Base-by-base conservation (phyloP, 2,329 filamentous ascomycete genomes). In the Penicillium sp. region DNA sequence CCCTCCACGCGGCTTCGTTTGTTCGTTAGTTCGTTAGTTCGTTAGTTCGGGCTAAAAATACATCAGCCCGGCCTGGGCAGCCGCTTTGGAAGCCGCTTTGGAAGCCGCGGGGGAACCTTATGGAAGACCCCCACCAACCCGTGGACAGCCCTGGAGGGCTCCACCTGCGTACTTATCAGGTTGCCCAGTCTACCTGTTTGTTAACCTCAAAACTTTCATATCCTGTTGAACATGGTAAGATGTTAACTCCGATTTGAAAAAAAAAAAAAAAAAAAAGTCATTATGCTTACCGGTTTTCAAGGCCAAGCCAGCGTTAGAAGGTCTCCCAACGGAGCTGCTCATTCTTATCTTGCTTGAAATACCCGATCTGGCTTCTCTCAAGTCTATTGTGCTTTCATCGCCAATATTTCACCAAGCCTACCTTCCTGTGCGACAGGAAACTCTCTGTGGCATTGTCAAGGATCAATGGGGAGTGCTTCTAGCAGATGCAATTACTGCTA, bases 361-460 rank as follows among this genome's bases (percentile, higher is more conserved):
- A 7, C 45, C 48, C 7, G 56, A 67, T 20, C 20, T 60, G 0
- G 20, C 45, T 24, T 48, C 57, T 8, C 54, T 68, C 4, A 52
- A 47, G n/a, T 60, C 56, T 10, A 31, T 66, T 5, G 55, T 59
- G 5, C 51, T 53, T 24, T 56, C 61, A n/a, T 67, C 65, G 24
- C 53, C 55, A 0, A 7, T n/a, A 18, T 61, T 54, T 24, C 47
- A 66, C 18, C 48, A 56, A 9, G 53, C 53, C 31, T 68, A 66
- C 46, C 20, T 32, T 6, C 29, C 39, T 1, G 53, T 56, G 14
- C 45, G 60, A 10, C 37, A 47, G 0, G 44, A 62, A 11, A 2
- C 57, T 3, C 57, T 66, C 3, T 45, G 56, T 34, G 8, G 11
- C 18, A 46, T 46, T 5, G 18, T 46, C 44, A 46, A 46, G 8